Base-by-base conservation (phyloP, 768 basidiomycete genomes). In the Rhodotorula graminis region DNA sequence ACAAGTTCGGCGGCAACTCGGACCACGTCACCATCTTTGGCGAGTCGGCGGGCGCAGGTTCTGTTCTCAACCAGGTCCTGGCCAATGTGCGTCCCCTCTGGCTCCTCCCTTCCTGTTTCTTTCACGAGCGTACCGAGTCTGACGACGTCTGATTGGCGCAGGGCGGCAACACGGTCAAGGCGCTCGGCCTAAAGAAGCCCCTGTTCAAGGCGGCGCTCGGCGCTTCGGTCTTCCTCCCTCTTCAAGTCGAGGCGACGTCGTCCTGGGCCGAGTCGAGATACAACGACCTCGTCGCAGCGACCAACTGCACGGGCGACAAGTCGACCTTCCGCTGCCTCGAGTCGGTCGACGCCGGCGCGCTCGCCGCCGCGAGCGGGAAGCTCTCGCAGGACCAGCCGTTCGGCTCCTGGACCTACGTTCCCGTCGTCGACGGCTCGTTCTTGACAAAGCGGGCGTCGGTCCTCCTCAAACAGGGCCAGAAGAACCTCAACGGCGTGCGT, bases 1-100 rank as follows among this genome's bases (percentile, higher is more conserved):
- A 14, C 40, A 29, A 37, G 9, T 70, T 70, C 25, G 62, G 69
- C 42, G 69, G 69, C 15, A 40, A 59, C 63, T n/a, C 46, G 23
- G 33, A 21, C n/a, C 37, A 64, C 25, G 62, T 70, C 27, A 57
- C 61, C 31, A 29, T 64, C 56, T 56, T 42, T 44, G 62, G 61
- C 16, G 49, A 37, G 55, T 47, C n/a, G 31, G 69, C 61, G 19
- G 61, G 61, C 31, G 50, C 64, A 1, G 59, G 59, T 3, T n/a
- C 23, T 12, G 59, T 60, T 0, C 25, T 60, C 10, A 60, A 46
- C 44, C 44, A 46, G 14, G 44, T 46, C 44, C 12, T 46, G 14
- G 44, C 44, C 12, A 46, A 46, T 14, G 44, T 46, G 44, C 44
- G 44, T 46, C 3, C 44, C 44, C 42, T 15, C 42, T 44, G 9